phyloP scores from a whole-genome alignment of 306 rosid genomes.

The Arachis stenosperma region DNA sequence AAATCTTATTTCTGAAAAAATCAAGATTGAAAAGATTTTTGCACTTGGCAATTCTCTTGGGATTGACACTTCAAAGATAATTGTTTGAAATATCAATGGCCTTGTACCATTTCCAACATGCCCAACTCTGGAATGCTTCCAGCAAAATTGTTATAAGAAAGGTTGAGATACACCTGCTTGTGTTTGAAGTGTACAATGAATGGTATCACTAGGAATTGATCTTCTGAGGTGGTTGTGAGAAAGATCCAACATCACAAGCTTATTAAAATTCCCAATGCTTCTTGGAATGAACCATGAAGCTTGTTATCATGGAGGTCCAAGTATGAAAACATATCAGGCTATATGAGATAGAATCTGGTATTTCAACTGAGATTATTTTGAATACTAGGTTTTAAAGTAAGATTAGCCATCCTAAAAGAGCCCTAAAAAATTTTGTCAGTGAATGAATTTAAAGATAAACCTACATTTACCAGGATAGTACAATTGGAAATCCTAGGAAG shows the following conservation, averaged over 20 bases:
- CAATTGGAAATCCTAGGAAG: too few relatives aligned
- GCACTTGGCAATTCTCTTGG: constrained; percentile 58
- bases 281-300: constrained; percentile 67
- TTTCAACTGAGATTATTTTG: constrained; percentile 62
- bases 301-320: constrained; percentile 37
- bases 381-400: constrained; percentile 66
- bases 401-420: constrained; percentile 21
- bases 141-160: constrained; percentile 69
- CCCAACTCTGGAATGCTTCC: constrained; percentile 86
- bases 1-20: constrained; percentile 70
- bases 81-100: constrained; percentile 64
- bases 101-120: constrained; percentile 64
- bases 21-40: constrained; percentile 71
- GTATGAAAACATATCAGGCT: constrained; percentile 61
- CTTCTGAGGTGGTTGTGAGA: constrained; percentile 70
- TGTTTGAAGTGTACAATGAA: constrained; percentile 30
- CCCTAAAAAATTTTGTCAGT: too few relatives aligned
- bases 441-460: too few relatives aligned
- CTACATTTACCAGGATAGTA: too few relatives aligned
- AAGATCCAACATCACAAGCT: constrained; percentile 63
- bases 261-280: constrained; percentile 55
- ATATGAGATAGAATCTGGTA: constrained; percentile 68
- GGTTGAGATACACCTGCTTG: constrained; percentile 68
- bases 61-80: constrained; percentile 40
- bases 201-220: constrained; percentile 52